Evolutionary conservation across 768 basidiomycete species (phyloP), one percentile per base, ranked within the genome.

Genomic region (Podaxis sp.): DNA sequence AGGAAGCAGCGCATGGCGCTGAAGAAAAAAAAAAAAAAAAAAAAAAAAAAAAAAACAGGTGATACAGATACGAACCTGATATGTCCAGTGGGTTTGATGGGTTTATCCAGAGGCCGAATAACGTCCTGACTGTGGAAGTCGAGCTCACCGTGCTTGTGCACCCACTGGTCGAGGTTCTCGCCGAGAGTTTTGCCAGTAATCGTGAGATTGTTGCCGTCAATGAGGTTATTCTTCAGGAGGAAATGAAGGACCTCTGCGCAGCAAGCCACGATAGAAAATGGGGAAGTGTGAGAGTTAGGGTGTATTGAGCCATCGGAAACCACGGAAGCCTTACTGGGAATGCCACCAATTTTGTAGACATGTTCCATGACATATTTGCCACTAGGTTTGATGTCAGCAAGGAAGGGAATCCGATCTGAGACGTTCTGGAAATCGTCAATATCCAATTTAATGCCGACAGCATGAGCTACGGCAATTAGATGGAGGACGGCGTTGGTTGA

Each of bases 351-450:
- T 72, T 90, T 92, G 82, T 92, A 87, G 7, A 99, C 86, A 69
- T 98, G 92, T 74, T 95, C 95, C 94, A 98, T 97, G 67, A 98
- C 93, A 79, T 98, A 98, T 75, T 95, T 95, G 38, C 97, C 97
- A 64, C 92, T 94, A 0, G 97, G 97, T 71, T 95, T 97, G 65
- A 99, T 84, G 74, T 99, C 92, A 23, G 96, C 95, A 64, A 98
- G 80, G 83, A 98, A 96, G 9, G 97, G 97, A 1, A 82, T 86
- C 50, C 90, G 86, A 72, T 99, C 95, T 5, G 95, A 96, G 56
- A 98, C 93, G 58, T 73, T 77, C 73, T 97, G 95, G 82, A 98
- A 93, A 73, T 98, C 97, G 67, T 96, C 94, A 54, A 98, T 78
- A 36, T 83, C 84, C 61, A 99, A 82, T 47, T 84, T 83, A 76